These are phyloP conservation scores for Moringa oleifera DNA, from an alignment of 345 rosid genomes.

Conservation along the genomic window DNA sequence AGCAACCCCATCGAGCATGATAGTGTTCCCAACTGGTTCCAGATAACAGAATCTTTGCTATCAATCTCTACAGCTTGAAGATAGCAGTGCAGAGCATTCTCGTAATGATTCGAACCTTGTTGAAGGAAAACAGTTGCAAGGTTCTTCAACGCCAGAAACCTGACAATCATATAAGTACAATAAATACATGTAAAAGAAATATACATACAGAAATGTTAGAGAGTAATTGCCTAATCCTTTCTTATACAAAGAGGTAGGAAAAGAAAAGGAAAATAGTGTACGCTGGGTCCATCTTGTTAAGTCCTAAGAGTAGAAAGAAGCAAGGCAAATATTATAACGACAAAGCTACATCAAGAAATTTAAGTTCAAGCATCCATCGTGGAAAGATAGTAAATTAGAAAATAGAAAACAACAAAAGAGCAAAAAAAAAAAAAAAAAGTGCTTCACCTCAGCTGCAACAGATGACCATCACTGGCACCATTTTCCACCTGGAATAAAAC, in stretches of 20 bases:
- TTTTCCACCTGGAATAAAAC: constrained; percentile 48
- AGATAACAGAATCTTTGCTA: constrained; percentile 89
- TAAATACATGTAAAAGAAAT: not conserved
- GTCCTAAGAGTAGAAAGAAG: not conserved
- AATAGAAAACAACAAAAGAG: not conserved
- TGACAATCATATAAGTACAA: constrained; percentile 38
- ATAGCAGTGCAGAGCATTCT: constrained; percentile 83
- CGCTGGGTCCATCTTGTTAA: not conserved
- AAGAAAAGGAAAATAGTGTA: not conserved
- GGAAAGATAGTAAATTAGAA: not conserved
- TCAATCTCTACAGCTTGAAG: constrained; percentile 98
- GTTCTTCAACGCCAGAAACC: constrained; percentile 93
- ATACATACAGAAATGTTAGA: not conserved
- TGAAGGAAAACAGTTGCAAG: constrained; percentile 88
- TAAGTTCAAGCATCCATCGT: not conserved
- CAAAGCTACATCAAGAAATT: not conserved
- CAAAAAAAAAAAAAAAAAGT: not conserved
- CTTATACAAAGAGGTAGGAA: too few species aligned
- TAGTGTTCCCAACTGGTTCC: constrained; percentile 96
- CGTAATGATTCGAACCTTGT: constrained; percentile 77
- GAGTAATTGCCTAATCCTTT: too few species aligned
- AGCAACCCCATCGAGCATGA: constrained; percentile 94
- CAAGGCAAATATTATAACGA: not conserved
- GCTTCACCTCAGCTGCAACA: constrained; percentile 81
- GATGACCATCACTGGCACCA: constrained; percentile 64